Base-by-base conservation (phyloP, 768 basidiomycete genomes). In the Phanerodontia chrysosporium region DNA sequence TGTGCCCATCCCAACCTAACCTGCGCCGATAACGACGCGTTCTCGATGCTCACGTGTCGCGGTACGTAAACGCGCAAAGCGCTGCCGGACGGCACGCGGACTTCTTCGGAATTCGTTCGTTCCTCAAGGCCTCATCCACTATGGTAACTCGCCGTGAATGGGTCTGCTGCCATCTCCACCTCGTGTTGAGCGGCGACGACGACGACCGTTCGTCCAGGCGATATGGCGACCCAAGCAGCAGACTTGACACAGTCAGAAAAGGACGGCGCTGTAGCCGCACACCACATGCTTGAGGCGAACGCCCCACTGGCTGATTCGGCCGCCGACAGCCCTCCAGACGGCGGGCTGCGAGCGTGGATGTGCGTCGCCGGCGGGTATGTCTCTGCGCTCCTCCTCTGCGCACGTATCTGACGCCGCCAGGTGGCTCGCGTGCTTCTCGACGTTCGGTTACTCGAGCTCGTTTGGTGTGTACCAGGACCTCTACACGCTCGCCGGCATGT, bases 391-490 rank as follows among this genome's bases (percentile, higher is more conserved):
- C 10, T 9, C 18, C 18, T 42, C 39, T 4, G 39, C 39, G 4
- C 6, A 10, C 18, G 4, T 10, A 12, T 18, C 18, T 10, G 10
- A 18, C 18, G 39, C 24, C 29, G 14, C 22, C 48, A 69, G 66
- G 8, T 67, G 61, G 63, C 60, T 69, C 54, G 63, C 66, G 28
- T 60, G 62, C 35, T 67, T 67, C 57, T 61, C 52, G 8, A 68
- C 67, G 2, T 68, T 66, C 35, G 67, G 66, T 61, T 64, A 65
- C 44, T 58, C 67, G 32, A 61, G 64, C n/a, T 62, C 69, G 10
- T 70, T 68, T 48, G 69, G 69, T n/a, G 69, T 70, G 28, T 70
- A 67, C 55, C 67, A 70, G 60, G 68, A 66, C 65, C 49, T 36
- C n/a, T 56, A 60, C 52, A 44, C 39, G 27, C 48, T 49, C 16